Base-by-base conservation (phyloP, 805 yeast species). In the Candida parachauliodes region DNA sequence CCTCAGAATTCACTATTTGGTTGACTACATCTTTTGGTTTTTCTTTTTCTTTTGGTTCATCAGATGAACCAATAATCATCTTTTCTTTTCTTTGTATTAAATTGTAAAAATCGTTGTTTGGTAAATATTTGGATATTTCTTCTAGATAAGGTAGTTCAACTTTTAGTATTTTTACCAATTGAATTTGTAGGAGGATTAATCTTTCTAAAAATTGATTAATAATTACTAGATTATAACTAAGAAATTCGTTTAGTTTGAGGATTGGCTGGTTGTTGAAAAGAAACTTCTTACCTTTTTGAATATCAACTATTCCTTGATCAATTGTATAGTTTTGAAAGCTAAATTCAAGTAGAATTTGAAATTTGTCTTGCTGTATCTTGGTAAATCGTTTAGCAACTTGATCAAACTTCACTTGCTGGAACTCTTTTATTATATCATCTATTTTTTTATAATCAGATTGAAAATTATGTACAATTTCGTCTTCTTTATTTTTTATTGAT, bases 41-140 rank as follows among this genome's bases (percentile, higher is more conserved):
- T 8, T 30, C 42, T 14, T 38, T 42, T 14, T 18, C 40, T 5
- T 40, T 49, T 5, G 45, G 52, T 1, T 39, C 44, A 2, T 43
- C 48, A n/a, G 42, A 47, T n/a, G 18, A 32, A 5, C 54, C 53
- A 6, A 52, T 30, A 45, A 66, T 49, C 32, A 53, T 43, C 34
- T 49, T 42, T 43, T 64, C 67, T 38, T 63, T 65, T 28, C 51
- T 51, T 34, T 60, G 61, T 4, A 68, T 57, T 16, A 63, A 46
- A 17, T 52, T 46, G 27, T 50, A 56, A 40, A 57, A 57, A 9
- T 45, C 48, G 8, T 50, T 31, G 34, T 51, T 49, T 1, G 65
- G 65, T 14, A 59, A 37, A 24, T 40, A 48, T 17, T 28, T 37
- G 9, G 14, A 22, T 21, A 59, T 41, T 34, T 59, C 63, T 7